Conservation (phyloP, 148 eudicot genomes). For the Drosera capensis region DNA sequence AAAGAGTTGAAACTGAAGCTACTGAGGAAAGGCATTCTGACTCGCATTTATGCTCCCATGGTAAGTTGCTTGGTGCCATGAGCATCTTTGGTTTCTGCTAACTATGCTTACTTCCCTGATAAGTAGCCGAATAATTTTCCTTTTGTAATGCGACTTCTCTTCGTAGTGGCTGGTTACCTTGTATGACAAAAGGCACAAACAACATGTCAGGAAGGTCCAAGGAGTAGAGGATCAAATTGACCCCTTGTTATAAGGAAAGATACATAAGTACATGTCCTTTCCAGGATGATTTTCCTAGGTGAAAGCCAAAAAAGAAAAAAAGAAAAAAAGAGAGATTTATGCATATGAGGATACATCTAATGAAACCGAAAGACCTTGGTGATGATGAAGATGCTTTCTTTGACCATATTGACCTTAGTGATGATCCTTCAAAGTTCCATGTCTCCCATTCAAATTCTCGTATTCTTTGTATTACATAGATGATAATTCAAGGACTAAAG, state of each 20-base stretch:
- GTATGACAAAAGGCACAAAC: too few species aligned
- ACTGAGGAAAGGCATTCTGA: slow-evolving; percentile 70
- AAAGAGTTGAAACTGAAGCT: slow-evolving; percentile 57
- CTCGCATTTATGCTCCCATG: slow-evolving; percentile 89
- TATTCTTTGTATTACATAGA: slow-evolving; percentile 19
- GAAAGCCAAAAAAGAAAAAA: too few species aligned
- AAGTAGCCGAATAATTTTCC: background rate
- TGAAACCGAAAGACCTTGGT: background rate
- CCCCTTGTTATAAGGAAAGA: too few species aligned
- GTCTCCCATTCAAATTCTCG: background rate
- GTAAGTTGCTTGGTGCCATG: slow-evolving; percentile 21
- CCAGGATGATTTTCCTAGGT: too few species aligned
- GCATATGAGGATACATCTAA: too few species aligned
- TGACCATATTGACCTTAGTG: background rate
- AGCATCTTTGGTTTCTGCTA: background rate
- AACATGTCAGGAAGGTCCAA: too few species aligned
- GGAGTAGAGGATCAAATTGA: too few species aligned
- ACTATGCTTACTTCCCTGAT: background rate
- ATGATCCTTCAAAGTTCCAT: slow-evolving; percentile 5
- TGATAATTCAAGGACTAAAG: slow-evolving; percentile 62
- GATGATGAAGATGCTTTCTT: background rate
- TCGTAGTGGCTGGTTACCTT: too few species aligned
- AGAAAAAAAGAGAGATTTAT: too few species aligned
- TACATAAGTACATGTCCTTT: too few species aligned
- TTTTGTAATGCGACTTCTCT: background rate